A percentile compares a stretch with the other conserved stretches of the same genome.
These are phyloP conservation scores for Cyamopsis tetragonoloba DNA, from an alignment of 306 rosid species.

Conservation along the genomic window DNA sequence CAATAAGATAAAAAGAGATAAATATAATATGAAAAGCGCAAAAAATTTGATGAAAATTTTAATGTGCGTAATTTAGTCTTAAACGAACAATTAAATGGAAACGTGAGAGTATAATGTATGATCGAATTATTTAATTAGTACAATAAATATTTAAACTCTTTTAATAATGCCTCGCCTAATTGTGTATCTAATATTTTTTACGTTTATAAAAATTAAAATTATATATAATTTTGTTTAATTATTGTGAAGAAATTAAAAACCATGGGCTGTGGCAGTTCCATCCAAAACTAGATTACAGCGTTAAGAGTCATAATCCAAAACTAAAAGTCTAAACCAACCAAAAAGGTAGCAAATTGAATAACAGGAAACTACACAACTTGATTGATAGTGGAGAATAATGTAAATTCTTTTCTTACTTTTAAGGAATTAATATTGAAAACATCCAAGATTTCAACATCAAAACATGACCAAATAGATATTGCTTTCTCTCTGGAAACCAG, in stretches of 20 bases:
- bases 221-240: background rate
- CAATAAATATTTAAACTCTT: too few relatives aligned
- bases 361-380: background rate
- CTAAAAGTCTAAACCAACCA: background rate
- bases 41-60: too few relatives aligned
- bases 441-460: constrained; percentile 19
- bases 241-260: constrained; percentile 15
- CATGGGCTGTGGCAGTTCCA: constrained; percentile 8
- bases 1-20: too few relatives aligned
- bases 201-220: background rate
- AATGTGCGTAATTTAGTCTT: too few relatives aligned
- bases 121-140: too few relatives aligned
- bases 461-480: background rate
- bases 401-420: background rate
- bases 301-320: background rate
- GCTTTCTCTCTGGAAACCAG: constrained; percentile 1
- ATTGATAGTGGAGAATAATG: constrained; percentile 5
- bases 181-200: too few relatives aligned
- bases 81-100: too few relatives aligned
- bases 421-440: background rate
- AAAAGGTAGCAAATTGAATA: background rate
- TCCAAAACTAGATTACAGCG: background rate
- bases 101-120: too few relatives aligned
- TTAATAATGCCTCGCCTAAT: too few relatives aligned
- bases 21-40: too few relatives aligned